phyloP scores from a whole-genome alignment of 768 basidiomycete species.

The Cyathus striatus region DNA sequence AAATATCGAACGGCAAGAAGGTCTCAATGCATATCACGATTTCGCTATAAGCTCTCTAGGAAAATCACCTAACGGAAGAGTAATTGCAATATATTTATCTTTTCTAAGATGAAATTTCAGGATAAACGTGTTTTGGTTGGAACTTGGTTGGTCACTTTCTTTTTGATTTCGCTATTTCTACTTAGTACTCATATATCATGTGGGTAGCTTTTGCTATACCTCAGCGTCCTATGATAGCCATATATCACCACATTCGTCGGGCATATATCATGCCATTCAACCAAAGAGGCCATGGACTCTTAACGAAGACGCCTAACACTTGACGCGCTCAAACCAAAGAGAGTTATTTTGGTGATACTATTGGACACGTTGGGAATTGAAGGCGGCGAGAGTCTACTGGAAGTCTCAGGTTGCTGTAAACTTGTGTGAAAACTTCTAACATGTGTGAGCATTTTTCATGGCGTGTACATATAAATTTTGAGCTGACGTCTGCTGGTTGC shows the following conservation, averaged over 20 bases:
- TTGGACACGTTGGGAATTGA: too few relatives aligned
- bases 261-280: constrained; percentile 62
- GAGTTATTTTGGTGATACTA: too few relatives aligned
- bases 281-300: constrained; percentile 66
- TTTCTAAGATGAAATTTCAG: constrained; percentile 53
- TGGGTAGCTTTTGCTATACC: constrained; percentile 61
- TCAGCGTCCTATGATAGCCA: constrained; percentile 74
- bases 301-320: constrained; percentile 58
- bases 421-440: too few relatives aligned
- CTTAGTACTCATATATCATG: constrained; percentile 7
- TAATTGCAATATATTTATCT: constrained; percentile 64
- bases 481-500: too few relatives aligned
- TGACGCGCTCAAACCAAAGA: too few relatives aligned
- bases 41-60: constrained; percentile 23
- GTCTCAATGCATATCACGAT: neutral
- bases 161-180: neutral
- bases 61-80: constrained; percentile 45
- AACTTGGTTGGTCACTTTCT: constrained; percentile 53
- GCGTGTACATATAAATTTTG: too few relatives aligned
- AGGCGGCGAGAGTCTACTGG: too few relatives aligned
- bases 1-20: constrained; percentile 50
- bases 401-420: too few relatives aligned
- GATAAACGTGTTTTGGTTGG: constrained; percentile 72
- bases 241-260: constrained; percentile 78
- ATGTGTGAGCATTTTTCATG: too few relatives aligned